These are phyloP conservation scores for Westerdykella sp. DNA, from an alignment of 2,329 filamentous ascomycete genomes.

Conservation along the genomic window DNA sequence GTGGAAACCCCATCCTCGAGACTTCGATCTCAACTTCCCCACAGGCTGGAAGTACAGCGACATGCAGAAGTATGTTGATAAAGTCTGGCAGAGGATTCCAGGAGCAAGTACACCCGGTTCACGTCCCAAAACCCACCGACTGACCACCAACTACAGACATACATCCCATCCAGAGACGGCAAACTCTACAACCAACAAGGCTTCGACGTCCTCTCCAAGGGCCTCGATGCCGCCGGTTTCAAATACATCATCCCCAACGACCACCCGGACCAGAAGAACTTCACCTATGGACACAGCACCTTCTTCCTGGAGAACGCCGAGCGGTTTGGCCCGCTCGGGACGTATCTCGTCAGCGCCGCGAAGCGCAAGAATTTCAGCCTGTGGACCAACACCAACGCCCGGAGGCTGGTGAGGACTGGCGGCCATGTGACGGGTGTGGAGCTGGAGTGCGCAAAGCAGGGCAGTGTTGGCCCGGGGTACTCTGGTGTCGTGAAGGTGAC, in stretches of 20 bases:
- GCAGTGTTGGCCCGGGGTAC: constrained; percentile 39
- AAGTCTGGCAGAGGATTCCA: constrained; percentile 60
- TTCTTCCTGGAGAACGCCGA: constrained; percentile 61
- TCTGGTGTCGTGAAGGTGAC: constrained; percentile 54
- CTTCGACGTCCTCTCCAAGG: constrained; percentile 54
- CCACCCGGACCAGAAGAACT: constrained; percentile 57
- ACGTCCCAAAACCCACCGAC: not conserved
- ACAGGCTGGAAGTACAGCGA: constrained; percentile 60
- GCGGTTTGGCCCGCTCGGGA: constrained; percentile 60
- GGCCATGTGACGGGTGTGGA: constrained; percentile 59
- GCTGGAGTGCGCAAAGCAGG: constrained; percentile 48
- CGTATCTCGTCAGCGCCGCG: constrained; percentile 58
- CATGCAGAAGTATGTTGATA: constrained; percentile 50
- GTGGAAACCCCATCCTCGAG: constrained; percentile 56
- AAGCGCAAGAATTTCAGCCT: constrained; percentile 57
- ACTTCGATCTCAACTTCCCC: constrained; percentile 68
- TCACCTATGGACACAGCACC: constrained; percentile 51
- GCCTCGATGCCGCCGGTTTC: constrained; percentile 56
- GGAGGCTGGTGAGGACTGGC: constrained; percentile 56
- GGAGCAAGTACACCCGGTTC: constrained; percentile 8
- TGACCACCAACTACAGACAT: constrained; percentile 45
- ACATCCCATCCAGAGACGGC: constrained; percentile 57
- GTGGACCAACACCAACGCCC: constrained; percentile 57
- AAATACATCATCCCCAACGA: constrained; percentile 53
- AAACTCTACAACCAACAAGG: constrained; percentile 58